Evolutionary conservation across 441 rosid genomes (phyloP).

Genomic region (Euphorbia celastroides): DNA sequence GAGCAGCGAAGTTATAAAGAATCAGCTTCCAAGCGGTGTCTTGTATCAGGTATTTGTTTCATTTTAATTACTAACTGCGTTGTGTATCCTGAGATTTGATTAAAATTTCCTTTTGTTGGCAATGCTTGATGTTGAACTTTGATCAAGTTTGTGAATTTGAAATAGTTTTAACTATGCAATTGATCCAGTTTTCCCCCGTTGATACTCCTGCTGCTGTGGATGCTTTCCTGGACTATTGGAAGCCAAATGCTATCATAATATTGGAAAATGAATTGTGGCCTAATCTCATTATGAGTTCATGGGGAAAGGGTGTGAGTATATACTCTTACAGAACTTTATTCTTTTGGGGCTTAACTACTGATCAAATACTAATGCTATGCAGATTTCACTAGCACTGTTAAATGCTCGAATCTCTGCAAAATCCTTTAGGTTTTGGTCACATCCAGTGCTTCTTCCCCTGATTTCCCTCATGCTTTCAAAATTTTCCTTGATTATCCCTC

Average conservation of each 20-base stretch:
- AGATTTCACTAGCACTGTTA: conserved; percentile 72
- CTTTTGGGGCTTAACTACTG: neutral
- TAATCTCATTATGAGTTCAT: conserved; percentile 70
- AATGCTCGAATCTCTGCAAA: conserved; percentile 74
- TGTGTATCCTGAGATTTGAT: conserved; percentile 1
- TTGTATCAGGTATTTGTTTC: conserved; percentile 56
- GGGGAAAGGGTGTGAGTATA: conserved; percentile 58
- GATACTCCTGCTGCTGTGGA: conserved; percentile 75
- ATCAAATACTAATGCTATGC: conserved; percentile 17
- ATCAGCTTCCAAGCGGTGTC: conserved; percentile 55
- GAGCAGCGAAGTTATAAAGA: conserved; percentile 69
- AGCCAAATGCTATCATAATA: conserved; percentile 62
- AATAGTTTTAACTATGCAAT: conserved; percentile 19
- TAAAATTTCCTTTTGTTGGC: neutral
- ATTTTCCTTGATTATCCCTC: conserved; percentile 73
- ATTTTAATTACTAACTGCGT: neutral
- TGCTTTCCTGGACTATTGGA: conserved; percentile 73
- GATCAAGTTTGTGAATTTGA: neutral
- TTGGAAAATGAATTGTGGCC: conserved; percentile 97
- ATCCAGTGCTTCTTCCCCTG: conserved; percentile 55
- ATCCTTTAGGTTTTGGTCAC: conserved; percentile 72
- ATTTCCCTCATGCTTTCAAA: conserved; percentile 70
- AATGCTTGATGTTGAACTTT: neutral
- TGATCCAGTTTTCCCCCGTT: conserved; percentile 71
- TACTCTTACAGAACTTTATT: neutral